These are phyloP conservation scores for Sphaerulina vaccinii DNA, from an alignment of 2,329 filamentous ascomycete genomes.

Conservation along the genomic window DNA sequence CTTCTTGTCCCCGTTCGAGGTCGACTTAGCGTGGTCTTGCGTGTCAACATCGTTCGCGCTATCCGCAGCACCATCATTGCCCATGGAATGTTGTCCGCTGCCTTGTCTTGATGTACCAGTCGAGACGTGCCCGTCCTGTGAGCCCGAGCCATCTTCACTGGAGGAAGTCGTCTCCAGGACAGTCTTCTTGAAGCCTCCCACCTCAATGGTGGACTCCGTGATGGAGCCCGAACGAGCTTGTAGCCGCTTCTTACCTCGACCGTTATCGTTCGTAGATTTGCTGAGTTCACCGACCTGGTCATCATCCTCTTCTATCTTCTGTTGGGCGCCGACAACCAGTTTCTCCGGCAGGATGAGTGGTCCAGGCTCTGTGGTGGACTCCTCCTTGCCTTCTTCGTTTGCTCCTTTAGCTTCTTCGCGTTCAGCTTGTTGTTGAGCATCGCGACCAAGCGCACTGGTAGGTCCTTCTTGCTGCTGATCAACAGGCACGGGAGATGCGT, in stretches of 20 bases:
- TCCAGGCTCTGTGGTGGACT: not conserved
- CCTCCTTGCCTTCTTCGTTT: not conserved
- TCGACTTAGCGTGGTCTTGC: constrained; percentile 17
- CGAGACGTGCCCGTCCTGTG: constrained; percentile 8
- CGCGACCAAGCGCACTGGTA: constrained; percentile 4
- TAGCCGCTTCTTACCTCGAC: constrained; percentile 31
- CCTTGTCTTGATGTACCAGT: constrained; percentile 12
- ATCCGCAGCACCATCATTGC: constrained; percentile 13
- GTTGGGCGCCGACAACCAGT: constrained; percentile 12
- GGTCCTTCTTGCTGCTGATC: not conserved
- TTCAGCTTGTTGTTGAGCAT: constrained; percentile 11
- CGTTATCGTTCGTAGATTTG: constrained; percentile 6
- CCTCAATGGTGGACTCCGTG: constrained; percentile 73
- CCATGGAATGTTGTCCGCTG: constrained; percentile 1
- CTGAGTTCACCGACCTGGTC: constrained; percentile 22
- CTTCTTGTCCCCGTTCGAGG: constrained; percentile 19
- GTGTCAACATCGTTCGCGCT: not conserved
- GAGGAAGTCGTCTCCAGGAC: constrained; percentile 63
- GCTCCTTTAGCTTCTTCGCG: not conserved
- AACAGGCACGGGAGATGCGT: constrained; percentile 16
- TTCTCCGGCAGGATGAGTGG: constrained; percentile 14
- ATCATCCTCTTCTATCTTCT: constrained; percentile 19
- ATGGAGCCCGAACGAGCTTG: constrained; percentile 70
- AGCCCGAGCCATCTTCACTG: constrained; percentile 13
- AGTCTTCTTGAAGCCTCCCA: constrained; percentile 72